phyloP scores from a whole-genome alignment of 116 monocot genomes.

The Dioscorea cayenensis region DNA sequence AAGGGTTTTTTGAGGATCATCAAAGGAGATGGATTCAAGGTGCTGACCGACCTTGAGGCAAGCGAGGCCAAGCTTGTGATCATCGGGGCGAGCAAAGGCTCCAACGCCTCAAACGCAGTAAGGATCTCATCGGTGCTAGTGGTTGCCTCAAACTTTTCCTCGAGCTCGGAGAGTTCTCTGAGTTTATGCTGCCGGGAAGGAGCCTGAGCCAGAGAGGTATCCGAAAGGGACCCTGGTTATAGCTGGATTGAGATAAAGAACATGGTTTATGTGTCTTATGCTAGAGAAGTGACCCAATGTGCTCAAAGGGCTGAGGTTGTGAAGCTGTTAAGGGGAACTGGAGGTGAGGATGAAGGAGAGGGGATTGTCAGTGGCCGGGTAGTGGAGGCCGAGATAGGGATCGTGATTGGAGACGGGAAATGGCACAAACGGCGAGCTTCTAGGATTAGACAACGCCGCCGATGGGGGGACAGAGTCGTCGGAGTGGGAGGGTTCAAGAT shows the following conservation, averaged over 20 bases:
- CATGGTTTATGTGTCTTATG: constrained; percentile 45
- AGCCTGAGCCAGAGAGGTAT: constrained; percentile 24
- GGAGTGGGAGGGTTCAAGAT: constrained; percentile 67
- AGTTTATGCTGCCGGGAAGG: constrained; percentile 24
- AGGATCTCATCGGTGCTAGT: constrained; percentile 63
- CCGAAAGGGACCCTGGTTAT: constrained; percentile 61
- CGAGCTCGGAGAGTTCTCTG: constrained; percentile 25
- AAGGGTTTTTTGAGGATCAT: constrained; percentile 43
- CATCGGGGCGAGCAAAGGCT: constrained; percentile 29
- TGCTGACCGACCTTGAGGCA: constrained; percentile 94
- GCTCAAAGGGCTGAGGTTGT: constrained; percentile 23
- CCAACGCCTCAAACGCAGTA: constrained; percentile 41
- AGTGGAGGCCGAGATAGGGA: too few species aligned
- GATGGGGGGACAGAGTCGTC: constrained; percentile 63
- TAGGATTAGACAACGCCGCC: constrained; percentile 87
- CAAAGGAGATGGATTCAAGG: constrained; percentile 46
- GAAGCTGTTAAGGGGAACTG: constrained; percentile 41
- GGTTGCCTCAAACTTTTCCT: constrained; percentile 75
- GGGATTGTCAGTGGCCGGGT: too few species aligned
- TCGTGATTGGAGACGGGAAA: constrained; percentile 67
- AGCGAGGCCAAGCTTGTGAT: constrained; percentile 62
- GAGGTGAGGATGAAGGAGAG: constrained; percentile 50
- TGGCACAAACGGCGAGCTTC: constrained; percentile 82
- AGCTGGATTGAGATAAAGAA: constrained; percentile 82
- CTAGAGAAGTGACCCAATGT: constrained; percentile 25